Percentiles rank a stretch among this genome's conserved stretches.
Conservation (phyloP, 352 stramenopile species). For the Pythium vanterpoolii region DNA sequence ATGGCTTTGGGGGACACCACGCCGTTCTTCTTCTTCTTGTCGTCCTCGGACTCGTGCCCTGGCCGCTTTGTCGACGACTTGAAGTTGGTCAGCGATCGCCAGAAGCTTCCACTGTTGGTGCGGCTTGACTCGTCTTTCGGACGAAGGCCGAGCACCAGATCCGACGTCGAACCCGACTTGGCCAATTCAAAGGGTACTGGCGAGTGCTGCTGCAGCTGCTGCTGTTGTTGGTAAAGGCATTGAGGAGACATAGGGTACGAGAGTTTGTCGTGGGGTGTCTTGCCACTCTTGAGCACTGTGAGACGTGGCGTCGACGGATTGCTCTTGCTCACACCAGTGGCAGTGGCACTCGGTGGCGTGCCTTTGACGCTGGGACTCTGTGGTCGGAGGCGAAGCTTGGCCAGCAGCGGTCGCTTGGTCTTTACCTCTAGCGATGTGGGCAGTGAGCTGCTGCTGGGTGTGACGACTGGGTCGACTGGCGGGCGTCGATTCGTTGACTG, state of each 20-base stretch:
- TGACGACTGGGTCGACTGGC: not conserved
- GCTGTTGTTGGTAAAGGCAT: not conserved
- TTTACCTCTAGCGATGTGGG: not conserved
- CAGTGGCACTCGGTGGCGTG: not conserved
- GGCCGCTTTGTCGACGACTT: slow-evolving; percentile 11
- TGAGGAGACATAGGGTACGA: not conserved
- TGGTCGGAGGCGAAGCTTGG: slow-evolving; percentile 51
- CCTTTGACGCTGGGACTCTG: slow-evolving; percentile 31
- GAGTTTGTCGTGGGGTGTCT: not conserved
- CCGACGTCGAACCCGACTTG: not conserved
- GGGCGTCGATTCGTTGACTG: not conserved
- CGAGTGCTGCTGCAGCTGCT: not conserved
- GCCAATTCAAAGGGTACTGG: not conserved
- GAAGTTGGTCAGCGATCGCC: slow-evolving; percentile 14
- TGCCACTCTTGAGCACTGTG: slow-evolving; percentile 1
- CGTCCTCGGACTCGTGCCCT: not conserved
- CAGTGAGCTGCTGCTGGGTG: not conserved
- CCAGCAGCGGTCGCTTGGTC: slow-evolving; percentile 40
- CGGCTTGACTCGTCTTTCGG: not conserved
- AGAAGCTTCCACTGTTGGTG: not conserved
- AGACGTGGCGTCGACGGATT: slow-evolving; percentile 5
- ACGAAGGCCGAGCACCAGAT: not conserved
- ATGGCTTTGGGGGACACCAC: slow-evolving; percentile 9
- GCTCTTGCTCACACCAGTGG: not conserved
- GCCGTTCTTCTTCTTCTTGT: slow-evolving; percentile 17